Base-by-base conservation (phyloP, 108 stramenopile genomes). In the Cyclotella baltica region DNA sequence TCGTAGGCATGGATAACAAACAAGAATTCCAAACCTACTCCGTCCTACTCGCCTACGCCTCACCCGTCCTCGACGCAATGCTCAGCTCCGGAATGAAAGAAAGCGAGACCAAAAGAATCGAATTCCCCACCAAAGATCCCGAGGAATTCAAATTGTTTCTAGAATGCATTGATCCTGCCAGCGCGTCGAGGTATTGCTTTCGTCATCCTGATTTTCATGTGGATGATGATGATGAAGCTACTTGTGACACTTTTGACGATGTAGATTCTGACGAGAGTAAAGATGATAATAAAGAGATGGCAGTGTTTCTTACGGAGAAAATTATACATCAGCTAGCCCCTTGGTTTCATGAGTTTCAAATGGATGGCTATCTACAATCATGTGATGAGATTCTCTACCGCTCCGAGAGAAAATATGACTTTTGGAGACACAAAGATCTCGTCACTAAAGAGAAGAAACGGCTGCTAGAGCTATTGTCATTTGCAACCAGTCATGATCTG, bases 91-190 rank as follows among this genome's bases (percentile, higher is more conserved):
- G 29, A 0, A 68, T 68, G 67, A 68, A 48, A 19, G 67, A 68
- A 23, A 46, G 67, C 40, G 10, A 16, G 4, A 48, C 10, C 30
- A 13, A 29, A 34, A 2, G 40, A 53, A 68, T 68, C 46, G 67
- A 68, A 13, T 48, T 68, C 4, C 67, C 67, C 1, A 53, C 33
- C 46, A 68, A 68, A 37, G n/a, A 46, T 68, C 43, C 67, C n/a
- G 1, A 47, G 0, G 67, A 48, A 3, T 68, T 43, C 28, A 46
- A 68, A 37, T 23, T 68, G 19, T 50, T 68, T 25, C 31, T 37
- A 0, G 9, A 68, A 23, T 68, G 33, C 22, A 53, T 68, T 30
- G 46, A 38, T 46, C 46, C 47, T 0, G 16, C 55, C 2, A n/a
- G 2, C 11, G 55, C 2, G n/a, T 6, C 40, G 6, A 6, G 40